Evolutionary conservation across 371 early-diverging fungal genomes (phyloP).

Genomic region (Circinella minor): DNA sequence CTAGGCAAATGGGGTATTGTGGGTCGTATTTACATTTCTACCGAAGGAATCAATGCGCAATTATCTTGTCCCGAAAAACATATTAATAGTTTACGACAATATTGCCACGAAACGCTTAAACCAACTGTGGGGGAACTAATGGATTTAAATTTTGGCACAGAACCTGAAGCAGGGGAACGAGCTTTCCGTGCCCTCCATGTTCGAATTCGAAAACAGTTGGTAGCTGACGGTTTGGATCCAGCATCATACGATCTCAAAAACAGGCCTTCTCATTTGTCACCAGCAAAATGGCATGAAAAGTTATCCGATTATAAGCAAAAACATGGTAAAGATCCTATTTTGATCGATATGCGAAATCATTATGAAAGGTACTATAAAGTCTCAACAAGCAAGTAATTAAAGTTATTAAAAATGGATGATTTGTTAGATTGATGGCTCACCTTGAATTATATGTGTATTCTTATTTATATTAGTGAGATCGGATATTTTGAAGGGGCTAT

Average conservation of each 20-base stretch:
- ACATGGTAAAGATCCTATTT: constrained; percentile 51
- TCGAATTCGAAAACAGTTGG: constrained; percentile 71
- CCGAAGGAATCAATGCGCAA: constrained; percentile 86
- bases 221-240: constrained; percentile 65
- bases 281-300: constrained; percentile 71
- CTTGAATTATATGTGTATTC: not conserved
- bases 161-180: constrained; percentile 53
- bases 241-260: constrained; percentile 60
- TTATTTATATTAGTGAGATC: constrained; percentile 52
- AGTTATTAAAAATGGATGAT: too few species aligned
- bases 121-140: constrained; percentile 43
- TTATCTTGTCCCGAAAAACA: constrained; percentile 69
- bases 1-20: constrained; percentile 61
- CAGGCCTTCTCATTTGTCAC: constrained; percentile 71
- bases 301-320: constrained; percentile 33
- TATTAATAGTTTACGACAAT: constrained; percentile 47
- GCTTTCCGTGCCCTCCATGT: constrained; percentile 78
- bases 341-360: constrained; percentile 86
- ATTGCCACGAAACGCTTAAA: constrained; percentile 28
- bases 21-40: constrained; percentile 79
- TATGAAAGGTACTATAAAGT: constrained; percentile 66
- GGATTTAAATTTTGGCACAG: constrained; percentile 74
- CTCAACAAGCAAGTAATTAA: not conserved
- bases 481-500: constrained; percentile 78
- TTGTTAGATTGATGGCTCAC: too few species aligned